Percentiles rank a stretch among this genome's conserved stretches.
Conservation (phyloP, 1,284 basidiomycete genomes). For the Sutorius eximius region DNA sequence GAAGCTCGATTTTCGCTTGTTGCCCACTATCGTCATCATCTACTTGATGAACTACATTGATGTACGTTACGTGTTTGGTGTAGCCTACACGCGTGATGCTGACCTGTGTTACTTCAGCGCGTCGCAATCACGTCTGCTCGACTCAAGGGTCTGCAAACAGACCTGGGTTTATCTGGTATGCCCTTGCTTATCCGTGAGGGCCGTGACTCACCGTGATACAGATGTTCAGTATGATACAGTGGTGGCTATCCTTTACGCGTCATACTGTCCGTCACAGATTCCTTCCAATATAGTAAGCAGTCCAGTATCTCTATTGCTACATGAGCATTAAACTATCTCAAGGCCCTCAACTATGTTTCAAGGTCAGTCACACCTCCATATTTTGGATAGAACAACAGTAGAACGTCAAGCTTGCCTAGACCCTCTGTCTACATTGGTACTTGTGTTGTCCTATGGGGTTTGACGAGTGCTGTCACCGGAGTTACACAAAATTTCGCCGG, state of each 20-base stretch:
- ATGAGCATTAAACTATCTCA: neutral
- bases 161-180: slow-evolving; percentile 51
- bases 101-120: slow-evolving; percentile 39
- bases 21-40: slow-evolving; percentile 62
- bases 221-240: slow-evolving; percentile 63
- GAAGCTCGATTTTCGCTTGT: slow-evolving; percentile 56
- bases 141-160: slow-evolving; percentile 58
- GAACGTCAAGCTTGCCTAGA: slow-evolving; percentile 32
- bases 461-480: slow-evolving; percentile 62
- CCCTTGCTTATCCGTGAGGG: slow-evolving; percentile 3
- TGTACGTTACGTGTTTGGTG: slow-evolving; percentile 37
- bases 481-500: slow-evolving; percentile 55
- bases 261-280: slow-evolving; percentile 62
- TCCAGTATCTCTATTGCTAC: neutral
- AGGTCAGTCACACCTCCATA: slow-evolving; percentile 33
- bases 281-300: slow-evolving; percentile 60
- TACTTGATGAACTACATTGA: slow-evolving; percentile 73
- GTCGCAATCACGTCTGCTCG: slow-evolving; percentile 59
- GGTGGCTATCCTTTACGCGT: slow-evolving; percentile 59
- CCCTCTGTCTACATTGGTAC: slow-evolving; percentile 63
- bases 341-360: slow-evolving; percentile 52
- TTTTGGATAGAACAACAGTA: neutral
- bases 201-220: slow-evolving; percentile 24
- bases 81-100: neutral
- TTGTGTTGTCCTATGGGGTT: slow-evolving; percentile 63